Evolutionary conservation across 2,329 filamentous ascomycete species (phyloP).

Genomic region (Myriosclerotinia duriaeana): DNA sequence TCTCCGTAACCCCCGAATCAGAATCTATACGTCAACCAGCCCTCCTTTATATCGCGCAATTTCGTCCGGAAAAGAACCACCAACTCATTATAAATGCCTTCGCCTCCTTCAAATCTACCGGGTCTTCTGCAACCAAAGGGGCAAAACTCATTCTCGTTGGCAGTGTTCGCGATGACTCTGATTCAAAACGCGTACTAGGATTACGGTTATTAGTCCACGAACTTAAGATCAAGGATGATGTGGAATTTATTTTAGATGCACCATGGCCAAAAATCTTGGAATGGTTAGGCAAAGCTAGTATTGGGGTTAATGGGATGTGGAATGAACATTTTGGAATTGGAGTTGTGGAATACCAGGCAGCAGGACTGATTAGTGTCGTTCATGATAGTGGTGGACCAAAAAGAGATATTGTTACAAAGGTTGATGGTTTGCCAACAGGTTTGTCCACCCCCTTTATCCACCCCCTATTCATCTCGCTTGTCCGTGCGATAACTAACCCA

Average conservation of each 20-base stretch:
- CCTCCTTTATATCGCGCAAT: constrained; percentile 93
- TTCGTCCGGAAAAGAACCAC: constrained; percentile 97
- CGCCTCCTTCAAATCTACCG: constrained; percentile 66
- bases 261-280: constrained; percentile 83
- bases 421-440: constrained; percentile 79
- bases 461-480: not conserved
- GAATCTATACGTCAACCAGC: constrained; percentile 69
- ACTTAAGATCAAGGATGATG: constrained; percentile 76
- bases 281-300: constrained; percentile 71
- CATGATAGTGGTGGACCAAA: constrained; percentile 93
- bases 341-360: constrained; percentile 96
- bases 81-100: constrained; percentile 82
- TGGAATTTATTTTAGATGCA: constrained; percentile 87
- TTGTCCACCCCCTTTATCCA: constrained; percentile 34
- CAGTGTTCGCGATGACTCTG: constrained; percentile 81
- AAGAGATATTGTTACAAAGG: constrained; percentile 81
- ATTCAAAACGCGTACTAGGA: constrained; percentile 83
- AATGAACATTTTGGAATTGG: constrained; percentile 99
- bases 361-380: constrained; percentile 87
- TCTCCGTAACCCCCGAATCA: constrained; percentile 68
- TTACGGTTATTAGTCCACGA: constrained; percentile 84
- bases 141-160: constrained; percentile 81
- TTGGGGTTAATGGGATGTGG: constrained; percentile 99
- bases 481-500: constrained; percentile 19
- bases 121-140: constrained; percentile 50